Evolutionary conservation across 2,329 filamentous ascomycete genomes (phyloP), one percentile per base, ranked within the genome.

Genomic region (Zymoseptoria crescenta): DNA sequence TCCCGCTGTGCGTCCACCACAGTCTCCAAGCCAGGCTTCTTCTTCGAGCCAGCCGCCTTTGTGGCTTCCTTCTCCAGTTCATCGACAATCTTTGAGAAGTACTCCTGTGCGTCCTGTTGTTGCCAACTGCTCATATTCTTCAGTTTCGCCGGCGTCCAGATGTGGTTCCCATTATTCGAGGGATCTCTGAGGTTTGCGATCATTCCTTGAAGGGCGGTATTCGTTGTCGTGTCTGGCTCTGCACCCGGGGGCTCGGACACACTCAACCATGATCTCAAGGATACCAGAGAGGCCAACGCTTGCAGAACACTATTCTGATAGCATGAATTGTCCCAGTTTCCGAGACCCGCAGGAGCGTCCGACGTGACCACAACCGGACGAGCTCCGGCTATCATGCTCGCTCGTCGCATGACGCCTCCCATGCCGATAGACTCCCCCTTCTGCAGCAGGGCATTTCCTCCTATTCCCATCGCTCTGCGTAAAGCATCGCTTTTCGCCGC

Each of bases 81-180:
- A 52, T 74, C 72, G 64, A 74, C 69, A 13, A 99, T 81, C 69
- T 93, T 95, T 16, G 91, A 93, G 68, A 89, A 96, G 73, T 97
- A 99, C 73, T 99, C 94, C 71, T 97, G 94, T 4, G 94, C 94
- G 75, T 99, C 94, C 74, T 99, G 94, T 72, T 97, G 94, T 66
- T 95, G 89, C 84, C 89, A 96, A 29, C 89, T 96, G 73, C 87
- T 93, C 87, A 97, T 95, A 8, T 87, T 92, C 74, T 96, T 96
- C 52, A 96, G 77, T 57, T 87, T 84, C 0, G 82, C 77, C 0
- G 90, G 89, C 6, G 91, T 91, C 90, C 90, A 96, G 13, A 96
- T 78, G 20, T 86, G 87, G 67, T 81, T 82, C 7, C 90, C 90
- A 62, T 89, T 87, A 67, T 91, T 89, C 8, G 80, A 76, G 0